Percentiles rank a stretch among this genome's conserved stretches.
Evolutionary conservation across 305 asterid genomes (phyloP).

Genomic region (Fraxinus sp.): DNA sequence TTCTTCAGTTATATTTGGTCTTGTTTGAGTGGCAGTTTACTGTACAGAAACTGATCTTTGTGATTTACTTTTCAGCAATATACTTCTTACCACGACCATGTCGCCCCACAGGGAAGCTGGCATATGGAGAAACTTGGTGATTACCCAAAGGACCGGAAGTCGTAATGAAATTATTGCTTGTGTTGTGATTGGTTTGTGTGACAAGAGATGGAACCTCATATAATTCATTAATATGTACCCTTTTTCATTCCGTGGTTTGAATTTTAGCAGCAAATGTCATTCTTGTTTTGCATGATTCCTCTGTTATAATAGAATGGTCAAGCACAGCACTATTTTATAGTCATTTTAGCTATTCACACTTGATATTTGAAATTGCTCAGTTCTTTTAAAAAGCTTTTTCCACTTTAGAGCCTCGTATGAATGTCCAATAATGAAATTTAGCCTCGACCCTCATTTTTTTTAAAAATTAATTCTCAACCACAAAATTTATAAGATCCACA

Average conservation of each 20-base stretch:
- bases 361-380: not conserved
- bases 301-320: not conserved
- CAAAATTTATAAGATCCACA: not conserved
- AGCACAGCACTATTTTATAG: not conserved
- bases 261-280: not conserved
- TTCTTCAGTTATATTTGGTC: not conserved
- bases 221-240: constrained; percentile 25
- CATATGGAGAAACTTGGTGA: constrained; percentile 58
- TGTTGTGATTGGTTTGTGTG: constrained; percentile 35
- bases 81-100: constrained; percentile 53
- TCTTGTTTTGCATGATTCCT: constrained; percentile 1
- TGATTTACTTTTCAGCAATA: constrained; percentile 51
- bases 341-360: not conserved
- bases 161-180: constrained; percentile 30
- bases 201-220: constrained; percentile 36
- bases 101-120: constrained; percentile 90
- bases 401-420: not conserved
- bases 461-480: too few relatives aligned
- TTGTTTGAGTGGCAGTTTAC: not conserved
- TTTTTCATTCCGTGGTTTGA: constrained; percentile 43
- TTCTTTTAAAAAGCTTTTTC: not conserved
- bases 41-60: not conserved
- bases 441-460: not conserved
- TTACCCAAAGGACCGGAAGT: constrained; percentile 42
- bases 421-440: not conserved